Base-by-base conservation (phyloP, 2,329 filamentous ascomycete species). In the Aspergillus jensenii region DNA sequence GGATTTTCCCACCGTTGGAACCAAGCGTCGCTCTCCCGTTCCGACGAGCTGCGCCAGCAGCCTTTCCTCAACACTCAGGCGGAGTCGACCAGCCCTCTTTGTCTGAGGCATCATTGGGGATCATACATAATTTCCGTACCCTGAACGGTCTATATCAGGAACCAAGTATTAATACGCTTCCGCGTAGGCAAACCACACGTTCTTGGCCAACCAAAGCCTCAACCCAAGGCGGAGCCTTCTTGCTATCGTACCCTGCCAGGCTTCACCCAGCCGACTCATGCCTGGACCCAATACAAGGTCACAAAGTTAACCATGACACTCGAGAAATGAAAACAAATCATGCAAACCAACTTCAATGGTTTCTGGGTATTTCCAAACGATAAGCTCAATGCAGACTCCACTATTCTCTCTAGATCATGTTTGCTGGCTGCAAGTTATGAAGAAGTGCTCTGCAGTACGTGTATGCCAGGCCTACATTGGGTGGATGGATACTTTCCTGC, bases 351-450 rank as follows among this genome's bases (percentile, higher is more conserved):
- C 41, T 45, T 43, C 19, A 43, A 31, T 17, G 33, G 15, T 44
- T 17, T 31, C 44, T 47, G 43, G 48, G 52, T 15, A 27, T 14
- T 49, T n/a, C 19, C 47, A 45, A 45, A 50, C 21, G 54, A 46
- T 55, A 55, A 58, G 51, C 56, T 58, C 51, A 51, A 55, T 27
- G 35, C 21, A 3, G 21, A 40, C 50, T 46, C 50, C 51, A 49
- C 33, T 46, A 7, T n/a, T 37, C 5, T 37, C 35, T 37, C 12
- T 7, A 37, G 35, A 37, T 37, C 35, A 14, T 14, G 35, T 37
- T 44, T 37, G 45, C 25, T 33, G 25, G 7, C 25, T 44, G 46
- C 46, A 35, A 17, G 46, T 43, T 21, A 46, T 46, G n/a, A 19
- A 11, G n/a, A 48, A 17, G 15, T n/a, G 12, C 5, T n/a, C 35